Evolutionary conservation across 1,139 yeast genomes (phyloP), one percentile per base, ranked within the genome.

Genomic region (Magnusiomyces fungicola): DNA sequence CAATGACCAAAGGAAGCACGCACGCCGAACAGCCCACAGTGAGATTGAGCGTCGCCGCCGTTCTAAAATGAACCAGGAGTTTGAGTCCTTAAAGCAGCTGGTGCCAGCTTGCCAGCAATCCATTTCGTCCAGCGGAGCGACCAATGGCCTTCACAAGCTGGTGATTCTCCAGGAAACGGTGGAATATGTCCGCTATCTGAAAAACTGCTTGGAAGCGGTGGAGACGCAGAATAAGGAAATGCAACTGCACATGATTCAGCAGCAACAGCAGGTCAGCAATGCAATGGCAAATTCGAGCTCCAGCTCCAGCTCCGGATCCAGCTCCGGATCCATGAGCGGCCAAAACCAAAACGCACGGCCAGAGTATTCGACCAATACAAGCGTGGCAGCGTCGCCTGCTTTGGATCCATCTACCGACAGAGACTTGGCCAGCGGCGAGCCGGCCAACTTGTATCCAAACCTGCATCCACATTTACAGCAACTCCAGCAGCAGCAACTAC

Each of bases 101-200:
- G 81, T 86, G 21, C 95, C 95, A 1, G 90, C 94, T 12, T 86
- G 95, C 63, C 69, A 84, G 38, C 69, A 67, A 38, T 65, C 69
- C 19, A 62, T 66, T 24, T 59, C 65, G 21, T 61, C 64, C 45
- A 63, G 61, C 14, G 64, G 65, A 12, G 62, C 66, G 19, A 34
- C 14, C 44, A 43, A 27, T 24, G 85, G 86, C 9, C 81, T 86
- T 79, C 88, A 86, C 68, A 86, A 86, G 65, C 73, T 86, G 54
- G 86, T 89, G 14, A 84, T 86, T 27, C 68, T 86, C 44, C 88
- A 85, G 64, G 83, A 88, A 21, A 80, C 92, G 0, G 95, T 86
- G 25, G 90, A 84, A 58, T 85, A 86, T 61, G 81, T 86, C 53
- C 72, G 79, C 54, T 83, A 83, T 60, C 70, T 86, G 46, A 89